These are phyloP conservation scores for Pyrus communis DNA, from an alignment of 306 rosid genomes.

Conservation along the genomic window DNA sequence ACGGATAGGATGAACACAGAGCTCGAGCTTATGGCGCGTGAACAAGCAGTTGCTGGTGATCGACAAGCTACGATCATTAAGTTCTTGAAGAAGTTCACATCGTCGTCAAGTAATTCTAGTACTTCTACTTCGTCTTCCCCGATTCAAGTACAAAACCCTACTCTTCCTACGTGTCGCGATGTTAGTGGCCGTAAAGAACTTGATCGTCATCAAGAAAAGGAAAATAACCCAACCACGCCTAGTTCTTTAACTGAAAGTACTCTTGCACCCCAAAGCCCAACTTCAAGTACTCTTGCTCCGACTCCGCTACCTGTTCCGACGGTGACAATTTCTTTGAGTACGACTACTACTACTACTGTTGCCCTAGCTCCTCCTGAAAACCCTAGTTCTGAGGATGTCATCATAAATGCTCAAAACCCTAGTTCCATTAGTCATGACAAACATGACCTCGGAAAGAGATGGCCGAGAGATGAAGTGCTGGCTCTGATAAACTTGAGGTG, in stretches of 20 bases:
- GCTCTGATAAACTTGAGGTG: conserved; percentile 72
- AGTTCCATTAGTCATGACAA: conserved; percentile 4
- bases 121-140: conserved; percentile 2
- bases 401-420: conserved; percentile 13
- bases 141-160: conserved; percentile 32
- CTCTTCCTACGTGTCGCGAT: background rate
- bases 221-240: background rate
- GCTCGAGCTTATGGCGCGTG: conserved; percentile 60
- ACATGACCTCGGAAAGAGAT: conserved; percentile 63
- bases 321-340: conserved; percentile 2
- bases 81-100: conserved; percentile 50
- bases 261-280: conserved; percentile 38
- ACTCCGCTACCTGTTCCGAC: background rate
- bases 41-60: conserved; percentile 55
- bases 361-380: background rate
- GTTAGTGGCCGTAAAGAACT: background rate
- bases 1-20: conserved; percentile 65
- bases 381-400: conserved; percentile 3
- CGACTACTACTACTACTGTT: background rate
- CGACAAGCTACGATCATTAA: conserved; percentile 58
- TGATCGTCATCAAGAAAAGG: background rate
- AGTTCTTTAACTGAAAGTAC: conserved; percentile 1
- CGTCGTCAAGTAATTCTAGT: conserved; percentile 12
- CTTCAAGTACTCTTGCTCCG: conserved; percentile 14
- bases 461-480: conserved; percentile 89